Evolutionary conservation across 768 basidiomycete species (phyloP), one percentile per base, ranked within the genome.

Genomic region (Leccinum uliginosum): DNA sequence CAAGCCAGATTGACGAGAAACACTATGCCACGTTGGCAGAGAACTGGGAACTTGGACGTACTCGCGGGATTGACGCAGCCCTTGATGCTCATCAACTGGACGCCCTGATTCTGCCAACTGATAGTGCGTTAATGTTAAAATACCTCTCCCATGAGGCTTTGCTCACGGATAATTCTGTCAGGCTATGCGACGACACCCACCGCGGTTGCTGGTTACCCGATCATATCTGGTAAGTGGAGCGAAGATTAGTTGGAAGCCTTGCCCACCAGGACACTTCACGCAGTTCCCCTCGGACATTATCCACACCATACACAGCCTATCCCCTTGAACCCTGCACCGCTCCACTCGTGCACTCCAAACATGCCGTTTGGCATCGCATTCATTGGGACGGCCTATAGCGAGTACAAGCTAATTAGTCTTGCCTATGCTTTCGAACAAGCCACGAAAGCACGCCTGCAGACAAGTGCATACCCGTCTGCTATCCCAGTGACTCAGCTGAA

Each of bases 381-480:
- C 71, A 62, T 85, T 10, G 83, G 83, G 0, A 82, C 83, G 1
- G 81, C 80, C 14, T 87, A 81, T 66, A 80, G 80, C 44, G 86
- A 86, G 55, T 80, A 78, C 62, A 68, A 76, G 19, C 73, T 87
- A 46, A 76, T 87, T 55, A 74, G 79, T 0, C 78, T 82, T 57
- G 86, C 76, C 3, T 86, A 78, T 68, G 84, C 85, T 2, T 86
- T 83, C 59, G 86, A 88, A 65, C 85, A 87, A 65, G 77, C 78
- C 54, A 87, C 86, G 7, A 74, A 80, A 52, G 78, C 77, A 14
- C 68, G 84, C 17, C 63, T 83, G 55, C 66, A 68, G 50, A 74
- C 78, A 58, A 76, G 64, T 62, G 83, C 83, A 10, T 81, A 76
- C 63, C 61, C 74, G 7, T 81, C 65, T 12, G 84, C 85, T 19